Conservation (phyloP, 2,329 filamentous ascomycete species). For the Pseudogymnoascus sp. region DNA sequence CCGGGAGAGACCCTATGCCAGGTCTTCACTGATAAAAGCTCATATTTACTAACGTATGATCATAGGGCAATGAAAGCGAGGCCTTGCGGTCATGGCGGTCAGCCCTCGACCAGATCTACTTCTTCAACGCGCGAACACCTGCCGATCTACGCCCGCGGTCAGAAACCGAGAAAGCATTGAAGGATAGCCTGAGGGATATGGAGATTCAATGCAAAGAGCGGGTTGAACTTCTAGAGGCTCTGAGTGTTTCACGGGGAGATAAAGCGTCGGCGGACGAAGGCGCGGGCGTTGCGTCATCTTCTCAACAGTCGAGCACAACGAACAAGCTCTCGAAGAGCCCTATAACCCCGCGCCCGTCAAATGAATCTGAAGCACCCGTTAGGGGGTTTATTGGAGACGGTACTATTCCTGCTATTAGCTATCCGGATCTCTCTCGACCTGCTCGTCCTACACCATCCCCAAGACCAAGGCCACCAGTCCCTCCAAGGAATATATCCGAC, state of each 20-base stretch:
- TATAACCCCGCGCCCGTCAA: conserved; percentile 15
- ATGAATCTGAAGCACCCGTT: conserved; percentile 23
- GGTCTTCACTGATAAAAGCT: neutral
- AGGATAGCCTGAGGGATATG: conserved; percentile 72
- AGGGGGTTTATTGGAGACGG: conserved; percentile 67
- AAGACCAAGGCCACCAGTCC: conserved; percentile 37
- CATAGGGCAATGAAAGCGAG: conserved; percentile 80
- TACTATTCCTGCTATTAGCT: conserved; percentile 71
- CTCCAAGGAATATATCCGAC: conserved; percentile 42
- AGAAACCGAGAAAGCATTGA: conserved; percentile 75
- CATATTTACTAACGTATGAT: conserved; percentile 11
- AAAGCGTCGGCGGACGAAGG: conserved; percentile 22
- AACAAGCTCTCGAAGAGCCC: conserved; percentile 23
- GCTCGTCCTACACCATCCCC: conserved; percentile 51
- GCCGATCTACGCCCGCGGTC: conserved; percentile 60
- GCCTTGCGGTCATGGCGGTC: conserved; percentile 84
- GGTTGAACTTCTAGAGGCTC: conserved; percentile 76
- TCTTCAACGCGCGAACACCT: conserved; percentile 68
- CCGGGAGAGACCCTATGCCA: neutral
- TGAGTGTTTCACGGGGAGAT: conserved; percentile 56
- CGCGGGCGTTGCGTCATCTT: conserved; percentile 13
- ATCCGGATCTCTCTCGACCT: conserved; percentile 68
- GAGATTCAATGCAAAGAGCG: conserved; percentile 90
- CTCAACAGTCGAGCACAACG: conserved; percentile 5
- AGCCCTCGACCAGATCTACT: conserved; percentile 80